Evolutionary conservation across 2,329 filamentous ascomycete genomes (phyloP).

Genomic region (Alternaria sp.): DNA sequence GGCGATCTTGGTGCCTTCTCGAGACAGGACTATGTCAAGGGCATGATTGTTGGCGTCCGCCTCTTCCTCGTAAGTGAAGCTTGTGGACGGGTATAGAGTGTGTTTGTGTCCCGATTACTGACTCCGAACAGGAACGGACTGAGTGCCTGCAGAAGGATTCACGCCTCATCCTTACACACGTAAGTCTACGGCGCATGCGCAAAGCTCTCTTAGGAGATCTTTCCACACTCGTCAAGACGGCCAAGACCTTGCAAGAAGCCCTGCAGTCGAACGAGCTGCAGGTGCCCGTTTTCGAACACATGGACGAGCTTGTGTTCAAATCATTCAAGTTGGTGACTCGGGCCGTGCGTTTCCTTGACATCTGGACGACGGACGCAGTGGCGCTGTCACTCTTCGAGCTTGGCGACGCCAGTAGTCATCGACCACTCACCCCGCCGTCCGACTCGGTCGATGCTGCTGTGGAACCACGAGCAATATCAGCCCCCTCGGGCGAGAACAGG

Average conservation of each 20-base stretch:
- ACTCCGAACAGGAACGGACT: conserved; percentile 73
- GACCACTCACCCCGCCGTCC: conserved; percentile 49
- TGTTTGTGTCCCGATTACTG: conserved; percentile 12
- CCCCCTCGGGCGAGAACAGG: conserved; percentile 28
- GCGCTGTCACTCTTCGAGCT: conserved; percentile 56
- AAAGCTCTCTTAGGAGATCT: conserved; percentile 90
- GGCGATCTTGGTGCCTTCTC: conserved; percentile 80
- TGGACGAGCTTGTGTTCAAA: conserved; percentile 92
- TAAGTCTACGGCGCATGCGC: conserved; percentile 77
- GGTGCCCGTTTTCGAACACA: conserved; percentile 69
- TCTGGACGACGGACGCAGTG: conserved; percentile 68
- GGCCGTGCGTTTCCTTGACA: conserved; percentile 86
- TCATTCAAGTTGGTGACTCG: conserved; percentile 94
- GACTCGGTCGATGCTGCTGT: conserved; percentile 42
- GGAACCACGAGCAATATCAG: conserved; percentile 34
- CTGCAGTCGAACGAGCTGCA: conserved; percentile 52
- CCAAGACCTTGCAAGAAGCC: conserved; percentile 81
- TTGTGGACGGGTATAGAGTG: not conserved
- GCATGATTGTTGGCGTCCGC: conserved; percentile 90
- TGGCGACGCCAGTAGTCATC: conserved; percentile 36
- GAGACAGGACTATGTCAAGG: conserved; percentile 92
- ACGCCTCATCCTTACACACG: conserved; percentile 73
- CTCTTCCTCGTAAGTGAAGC: conserved; percentile 75
- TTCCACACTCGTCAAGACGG: conserved; percentile 85
- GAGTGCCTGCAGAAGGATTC: conserved; percentile 87